Evolutionary conservation across 164 flowering plant species (phyloP), one percentile per base, ranked within the genome.

Genomic region (Tinospora cordifolia): DNA sequence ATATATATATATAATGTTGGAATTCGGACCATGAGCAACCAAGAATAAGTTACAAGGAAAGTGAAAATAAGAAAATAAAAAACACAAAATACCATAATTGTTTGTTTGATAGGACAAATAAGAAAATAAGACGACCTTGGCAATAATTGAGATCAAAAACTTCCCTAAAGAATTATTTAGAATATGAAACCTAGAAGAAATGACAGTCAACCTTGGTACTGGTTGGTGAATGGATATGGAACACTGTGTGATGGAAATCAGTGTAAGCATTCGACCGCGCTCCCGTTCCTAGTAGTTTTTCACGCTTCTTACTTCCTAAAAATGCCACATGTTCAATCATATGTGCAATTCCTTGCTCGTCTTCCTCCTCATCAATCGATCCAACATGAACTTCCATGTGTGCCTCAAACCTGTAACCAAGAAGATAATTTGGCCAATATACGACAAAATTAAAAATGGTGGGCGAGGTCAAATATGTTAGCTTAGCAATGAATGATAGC

Each of bases 281-380:
- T 36, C 99, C 99, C 14, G 98, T 92, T 30, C 97, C 98, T 65
- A 95, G 90, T 79, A 95, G 96, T 75, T 90, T 88, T 80, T 95
- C 99, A 78, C 99, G 95, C 80, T 95, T 95, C 83, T 95, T 95
- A 79, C 99, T 95, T 74, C 99, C 99, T 75, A 95, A 89, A 76
- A 95, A 95, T 68, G 98, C 98, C 70, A 95, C 99, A 81, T 95
- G 99, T 77, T 95, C 99, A 79, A 95, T 95, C 99, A 95, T 95
- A 79, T 95, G 99, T 14, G 99, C 99, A 77, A 95, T 89, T 69
- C 99, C 99, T 79, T 95, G 99, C 79, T 95, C 99, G 79, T 95
- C 99, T 30, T 95, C 99, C 79, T 90, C 98, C 83, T 95, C 99
- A 77, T 95, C 99, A 74, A 95, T 87, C 15, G 99, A 95, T 69